Evolutionary conservation across 2,329 filamentous ascomycete species (phyloP), one percentile per base, ranked within the genome.

Genomic region (Epicoccum sorghinum): DNA sequence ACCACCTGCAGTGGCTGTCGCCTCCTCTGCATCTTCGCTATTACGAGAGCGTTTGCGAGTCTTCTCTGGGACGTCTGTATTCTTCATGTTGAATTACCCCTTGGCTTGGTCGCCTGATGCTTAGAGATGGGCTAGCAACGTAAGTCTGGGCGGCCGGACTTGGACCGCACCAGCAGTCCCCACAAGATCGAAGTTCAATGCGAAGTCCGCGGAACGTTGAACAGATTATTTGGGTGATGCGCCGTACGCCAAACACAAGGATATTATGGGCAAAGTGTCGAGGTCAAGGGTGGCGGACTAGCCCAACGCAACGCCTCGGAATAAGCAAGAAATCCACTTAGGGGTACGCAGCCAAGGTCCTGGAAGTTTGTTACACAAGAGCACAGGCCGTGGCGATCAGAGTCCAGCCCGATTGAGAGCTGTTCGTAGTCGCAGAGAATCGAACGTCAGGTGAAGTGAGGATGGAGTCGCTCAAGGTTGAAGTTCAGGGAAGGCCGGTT

Each of bases 1-100:
- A 39, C 69, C 67, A 12, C 64, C 61, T n/a, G 43, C 58, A 49
- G 64, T 62, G 38, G 61, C 55, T 37, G 51, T 62, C 36, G 65
- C 59, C 48, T 64, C 64, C 14, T 70, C 69, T 35, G 60, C 65
- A 43, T 57, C 60, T 38, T 61, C 65, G 40, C 63, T 68, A 24
- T 57, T 63, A 44, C 71, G 68, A 36, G 64, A 64, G 29, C 73
- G 66, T 59, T 75, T 75, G 41, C 65, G 68, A 13, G 66, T 43
- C 22, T 30, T 46, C 13, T 37, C 45, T 47, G 52, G 36, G 22
- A 5, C 14, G 24, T 33, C 47, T 7, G 33, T 71, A 27, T 58
- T 65, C 47, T 61, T 66, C 68, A 72, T 73, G 23, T 25, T 55
- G 38, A 13, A 4, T 3, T 32, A 13, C 7, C n/a, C 5, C n/a